Evolutionary conservation across 1,284 basidiomycete genomes (phyloP).

Genomic region (Ganoderma sp.): DNA sequence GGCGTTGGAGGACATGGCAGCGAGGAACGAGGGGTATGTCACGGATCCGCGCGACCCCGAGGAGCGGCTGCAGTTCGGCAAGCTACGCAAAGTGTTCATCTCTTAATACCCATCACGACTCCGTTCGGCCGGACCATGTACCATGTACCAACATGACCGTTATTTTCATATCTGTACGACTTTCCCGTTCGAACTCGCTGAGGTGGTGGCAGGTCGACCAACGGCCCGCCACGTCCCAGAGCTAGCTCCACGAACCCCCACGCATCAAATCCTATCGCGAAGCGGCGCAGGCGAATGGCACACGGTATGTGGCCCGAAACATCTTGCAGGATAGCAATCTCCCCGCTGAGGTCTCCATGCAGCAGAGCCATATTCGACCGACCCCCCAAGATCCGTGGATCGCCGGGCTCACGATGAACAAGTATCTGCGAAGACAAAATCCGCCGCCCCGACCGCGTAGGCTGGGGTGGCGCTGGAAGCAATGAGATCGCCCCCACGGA

Average conservation of each 20-base stretch:
- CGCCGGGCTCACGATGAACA: too few relatives aligned
- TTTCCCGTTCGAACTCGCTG: background rate
- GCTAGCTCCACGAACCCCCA: background rate
- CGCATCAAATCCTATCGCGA: background rate
- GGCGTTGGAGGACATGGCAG: conserved; percentile 86
- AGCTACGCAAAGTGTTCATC: conserved; percentile 87
- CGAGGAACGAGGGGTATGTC: conserved; percentile 74
- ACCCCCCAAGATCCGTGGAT: too few relatives aligned
- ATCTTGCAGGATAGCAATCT: background rate
- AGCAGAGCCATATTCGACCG: too few relatives aligned
- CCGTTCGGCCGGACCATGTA: conserved; percentile 7
- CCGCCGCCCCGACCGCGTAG: background rate
- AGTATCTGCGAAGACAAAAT: too few relatives aligned
- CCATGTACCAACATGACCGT: conserved; percentile 12
- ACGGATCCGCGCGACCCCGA: conserved; percentile 79
- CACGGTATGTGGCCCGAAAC: conserved; percentile 4
- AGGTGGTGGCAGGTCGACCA: background rate
- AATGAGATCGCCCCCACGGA: conserved; percentile 2
- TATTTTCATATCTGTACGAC: background rate
- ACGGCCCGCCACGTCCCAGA: background rate
- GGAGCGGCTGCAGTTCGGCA: conserved; percentile 65
- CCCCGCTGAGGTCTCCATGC: too few relatives aligned
- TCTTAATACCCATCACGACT: conserved; percentile 50
- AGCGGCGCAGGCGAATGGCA: conserved; percentile 1
- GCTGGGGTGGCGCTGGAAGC: background rate